Base-by-base conservation (phyloP, 352 stramenopile species). In the Phytophthora tubulina region DNA sequence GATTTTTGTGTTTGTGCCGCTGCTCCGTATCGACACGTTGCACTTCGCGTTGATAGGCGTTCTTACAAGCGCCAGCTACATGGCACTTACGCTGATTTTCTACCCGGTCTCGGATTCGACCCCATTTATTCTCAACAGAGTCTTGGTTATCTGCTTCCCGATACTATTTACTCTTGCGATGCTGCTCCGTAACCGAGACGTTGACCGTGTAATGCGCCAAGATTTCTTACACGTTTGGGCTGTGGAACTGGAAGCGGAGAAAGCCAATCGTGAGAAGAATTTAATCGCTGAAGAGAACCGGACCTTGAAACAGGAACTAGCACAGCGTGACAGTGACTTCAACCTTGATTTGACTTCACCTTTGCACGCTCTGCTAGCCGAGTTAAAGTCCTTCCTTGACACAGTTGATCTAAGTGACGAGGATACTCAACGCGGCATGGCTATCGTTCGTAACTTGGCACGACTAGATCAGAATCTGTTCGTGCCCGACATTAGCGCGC, bases 391-490 rank as follows among this genome's bases (percentile, higher is more conserved):
- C 0, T 92, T 95, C 53, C 72, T 93, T 1, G 84, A 94, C 45
- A 73, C 89, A 2, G 81, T 85, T 6, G 82, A 92, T 27, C 81
- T 95, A 74, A 92, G 76, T 48, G 76, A 89, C 0, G 77, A 85
- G 27, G 65, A 85, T 32, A 83, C 77, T 31, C 79, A 87, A 15
- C 83, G 84, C 8, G 79, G 85, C 2, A 86, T 90, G 65, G 75
- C 72, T 42, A 94, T 95, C 31, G 62, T 95, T 0, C 70, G 75
- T 15, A 89, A 90, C 45, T 75, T 95, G 10, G 80, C 88, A 32
- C 90, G 90, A 55, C 75, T 92, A 17, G 88, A 91, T 48, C 88
- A 88, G n/a, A 94, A 95, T 75, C 52, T 95, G 15, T 95, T 95
- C 61, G 82, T 91, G 41, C 88, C 88, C 9, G 86, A 95, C 38